Conservation (phyloP, 2,329 filamentous ascomycete genomes). For the Ophiosphaerella korrae region DNA sequence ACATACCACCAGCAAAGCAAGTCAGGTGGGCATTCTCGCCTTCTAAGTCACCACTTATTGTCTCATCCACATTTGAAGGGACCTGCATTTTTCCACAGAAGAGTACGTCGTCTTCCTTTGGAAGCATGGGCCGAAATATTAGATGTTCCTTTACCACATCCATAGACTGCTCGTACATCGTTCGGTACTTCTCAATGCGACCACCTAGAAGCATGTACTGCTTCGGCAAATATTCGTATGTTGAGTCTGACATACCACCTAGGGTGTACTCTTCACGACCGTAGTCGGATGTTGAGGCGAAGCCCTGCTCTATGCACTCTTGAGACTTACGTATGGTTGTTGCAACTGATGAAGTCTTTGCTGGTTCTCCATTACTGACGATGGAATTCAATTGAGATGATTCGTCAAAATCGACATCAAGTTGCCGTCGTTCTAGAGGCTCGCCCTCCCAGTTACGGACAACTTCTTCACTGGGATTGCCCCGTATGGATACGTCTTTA, state of each 20-base stretch:
- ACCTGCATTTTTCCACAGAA: conserved; percentile 46
- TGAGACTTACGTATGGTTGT: conserved; percentile 25
- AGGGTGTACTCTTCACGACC: conserved; percentile 52
- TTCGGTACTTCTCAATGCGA: conserved; percentile 52
- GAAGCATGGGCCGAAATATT: conserved; percentile 58
- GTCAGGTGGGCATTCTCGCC: conserved; percentile 64
- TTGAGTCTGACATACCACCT: conserved; percentile 49
- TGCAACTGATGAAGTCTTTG: conserved; percentile 9
- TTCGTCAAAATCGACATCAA: conserved; percentile 25
- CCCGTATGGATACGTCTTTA: conserved; percentile 10
- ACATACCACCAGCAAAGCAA: conserved; percentile 74
- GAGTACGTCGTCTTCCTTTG: conserved; percentile 53
- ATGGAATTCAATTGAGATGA: conserved; percentile 10
- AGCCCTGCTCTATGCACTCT: conserved; percentile 56
- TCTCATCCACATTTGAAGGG: conserved; percentile 28
- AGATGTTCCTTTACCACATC: conserved; percentile 52
- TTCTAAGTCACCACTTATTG: conserved; percentile 33
- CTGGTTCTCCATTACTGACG: conserved; percentile 3
- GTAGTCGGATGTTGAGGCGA: conserved; percentile 56
- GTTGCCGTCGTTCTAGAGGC: conserved; percentile 26
- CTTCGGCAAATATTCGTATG: conserved; percentile 54
- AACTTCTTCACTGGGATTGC: conserved; percentile 14
- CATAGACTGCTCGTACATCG: conserved; percentile 62
- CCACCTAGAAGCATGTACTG: conserved; percentile 56
- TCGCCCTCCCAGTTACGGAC: conserved; percentile 31